Base-by-base conservation (phyloP, 2,329 filamentous ascomycete genomes). In the Pleurostoma richardsiae region DNA sequence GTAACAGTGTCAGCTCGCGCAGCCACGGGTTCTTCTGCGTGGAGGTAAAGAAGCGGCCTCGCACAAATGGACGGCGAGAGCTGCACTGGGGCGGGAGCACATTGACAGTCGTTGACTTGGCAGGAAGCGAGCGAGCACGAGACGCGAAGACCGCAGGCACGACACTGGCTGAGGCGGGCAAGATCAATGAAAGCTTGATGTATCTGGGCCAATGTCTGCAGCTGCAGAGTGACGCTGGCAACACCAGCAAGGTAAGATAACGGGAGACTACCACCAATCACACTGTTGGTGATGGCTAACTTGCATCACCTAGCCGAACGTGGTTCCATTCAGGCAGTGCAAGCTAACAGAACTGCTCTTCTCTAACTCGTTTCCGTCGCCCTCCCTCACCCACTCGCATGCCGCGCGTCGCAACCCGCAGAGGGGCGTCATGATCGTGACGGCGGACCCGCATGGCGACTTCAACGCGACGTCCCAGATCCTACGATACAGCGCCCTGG, bases 131-230 rank as follows among this genome's bases (percentile, higher is more conserved):
- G 68, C 83, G 94, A 50, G 92, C 92, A 11, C 80, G 91, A 50
- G 90, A 94, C 53, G 91, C 94, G 29, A 96, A 96, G 74, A 97
- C 94, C 0, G 88, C 90, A 0, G 94, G 94, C 10, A 85, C 90
- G 4, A 96, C 92, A 0, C 78, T 99, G 10, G 92, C 88, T 0
- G 94, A 99, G 70, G 94, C 92, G 33, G 94, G 94, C 45, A 97
- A 97, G 70, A 99, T 99, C 64, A 99, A 99, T 60, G 91, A 96
- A 66, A 95, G 89, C 60, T 72, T 99, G 61, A 99, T 99, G 94
- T 97, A 96, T 63, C 78, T 99, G 2, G 94, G 94, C 0, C 94
- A 97, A 61, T 99, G 94, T 62, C 78, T 99, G 57, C 92, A 97
- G 63, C 92, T 96, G 77, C 92, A 96, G 64, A 91, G 86, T 49